These are phyloP conservation scores for Quercus glauca DNA, from an alignment of 306 rosid genomes.

Conservation along the genomic window DNA sequence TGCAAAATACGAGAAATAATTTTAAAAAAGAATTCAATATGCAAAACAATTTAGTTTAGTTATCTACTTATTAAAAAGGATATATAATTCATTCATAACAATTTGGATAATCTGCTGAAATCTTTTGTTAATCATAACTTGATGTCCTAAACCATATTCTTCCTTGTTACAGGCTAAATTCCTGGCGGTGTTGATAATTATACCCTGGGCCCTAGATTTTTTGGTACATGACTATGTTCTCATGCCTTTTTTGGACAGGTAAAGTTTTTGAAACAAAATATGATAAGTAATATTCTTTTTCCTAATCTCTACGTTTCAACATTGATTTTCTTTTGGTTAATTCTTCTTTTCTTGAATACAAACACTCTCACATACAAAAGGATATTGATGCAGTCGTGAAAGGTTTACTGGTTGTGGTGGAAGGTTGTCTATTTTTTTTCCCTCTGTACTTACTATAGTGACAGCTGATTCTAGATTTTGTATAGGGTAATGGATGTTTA, in stretches of 20 bases:
- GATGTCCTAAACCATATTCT: conserved; percentile 11
- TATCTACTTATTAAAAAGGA: background rate
- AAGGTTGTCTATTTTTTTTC: background rate
- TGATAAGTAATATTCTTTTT: background rate
- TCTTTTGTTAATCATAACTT: background rate
- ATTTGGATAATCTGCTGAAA: conserved; percentile 14
- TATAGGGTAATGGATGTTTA: background rate
- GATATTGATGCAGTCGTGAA: too few species aligned
- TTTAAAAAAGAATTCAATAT: background rate
- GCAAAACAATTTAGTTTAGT: background rate
- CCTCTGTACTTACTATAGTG: background rate
- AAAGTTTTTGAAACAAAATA: background rate
- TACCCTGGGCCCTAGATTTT: conserved; percentile 92
- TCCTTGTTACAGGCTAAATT: conserved; percentile 73
- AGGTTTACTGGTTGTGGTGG: background rate
- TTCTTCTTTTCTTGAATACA: background rate
- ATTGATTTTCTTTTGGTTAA: background rate
- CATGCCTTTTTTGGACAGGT: conserved; percentile 97
- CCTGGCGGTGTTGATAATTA: conserved; percentile 67
- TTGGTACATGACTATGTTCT: conserved; percentile 88
- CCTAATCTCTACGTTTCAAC: background rate
- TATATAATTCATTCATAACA: background rate
- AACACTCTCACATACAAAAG: background rate
- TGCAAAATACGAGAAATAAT: background rate
- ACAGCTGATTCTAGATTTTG: background rate